Percentiles rank a stretch among this genome's conserved stretches.
phyloP scores from a whole-genome alignment of 768 basidiomycete genomes.

The Stropharia rugosoannulata region DNA sequence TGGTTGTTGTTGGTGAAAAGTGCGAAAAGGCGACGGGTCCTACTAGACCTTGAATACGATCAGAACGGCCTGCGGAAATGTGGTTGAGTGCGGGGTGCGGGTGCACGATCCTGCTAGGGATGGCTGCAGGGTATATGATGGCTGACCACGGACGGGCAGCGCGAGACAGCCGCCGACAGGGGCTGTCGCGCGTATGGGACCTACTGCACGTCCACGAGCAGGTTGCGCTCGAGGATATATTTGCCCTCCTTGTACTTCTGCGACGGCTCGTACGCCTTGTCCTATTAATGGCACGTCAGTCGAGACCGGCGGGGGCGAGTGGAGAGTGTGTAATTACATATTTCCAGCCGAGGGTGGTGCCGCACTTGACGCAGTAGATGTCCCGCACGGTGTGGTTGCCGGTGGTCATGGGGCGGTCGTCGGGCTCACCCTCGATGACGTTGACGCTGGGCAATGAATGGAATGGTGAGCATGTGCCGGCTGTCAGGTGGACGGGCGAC shows the following conservation, averaged over 20 bases:
- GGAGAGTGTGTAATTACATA: constrained; percentile 62
- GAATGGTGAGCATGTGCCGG: constrained; percentile 13
- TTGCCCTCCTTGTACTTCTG: constrained; percentile 99
- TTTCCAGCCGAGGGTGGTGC: constrained; percentile 92
- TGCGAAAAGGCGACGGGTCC: constrained; percentile 23
- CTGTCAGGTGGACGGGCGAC: constrained; percentile 23
- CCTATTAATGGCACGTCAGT: constrained; percentile 46
- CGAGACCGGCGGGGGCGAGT: not conserved
- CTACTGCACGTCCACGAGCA: constrained; percentile 84
- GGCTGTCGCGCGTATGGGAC: not conserved
- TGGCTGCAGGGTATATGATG: constrained; percentile 15
- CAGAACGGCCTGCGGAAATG: constrained; percentile 18
- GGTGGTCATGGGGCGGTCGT: constrained; percentile 95
- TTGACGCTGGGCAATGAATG: constrained; percentile 66
- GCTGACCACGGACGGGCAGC: not conserved
- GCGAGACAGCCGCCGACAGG: constrained; percentile 4
- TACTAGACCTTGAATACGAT: not conserved
- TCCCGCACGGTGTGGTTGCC: constrained; percentile 96
- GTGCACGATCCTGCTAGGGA: constrained; percentile 9
- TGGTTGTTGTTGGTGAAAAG: constrained; percentile 16
- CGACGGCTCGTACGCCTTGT: constrained; percentile 82
- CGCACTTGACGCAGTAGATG: constrained; percentile 91
- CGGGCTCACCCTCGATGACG: constrained; percentile 84
- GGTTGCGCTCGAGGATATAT: constrained; percentile 93
- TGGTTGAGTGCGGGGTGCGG: constrained; percentile 3